These are phyloP conservation scores for Colletotrichum sp. DNA, from an alignment of 2,329 filamentous ascomycete genomes.

Conservation along the genomic window DNA sequence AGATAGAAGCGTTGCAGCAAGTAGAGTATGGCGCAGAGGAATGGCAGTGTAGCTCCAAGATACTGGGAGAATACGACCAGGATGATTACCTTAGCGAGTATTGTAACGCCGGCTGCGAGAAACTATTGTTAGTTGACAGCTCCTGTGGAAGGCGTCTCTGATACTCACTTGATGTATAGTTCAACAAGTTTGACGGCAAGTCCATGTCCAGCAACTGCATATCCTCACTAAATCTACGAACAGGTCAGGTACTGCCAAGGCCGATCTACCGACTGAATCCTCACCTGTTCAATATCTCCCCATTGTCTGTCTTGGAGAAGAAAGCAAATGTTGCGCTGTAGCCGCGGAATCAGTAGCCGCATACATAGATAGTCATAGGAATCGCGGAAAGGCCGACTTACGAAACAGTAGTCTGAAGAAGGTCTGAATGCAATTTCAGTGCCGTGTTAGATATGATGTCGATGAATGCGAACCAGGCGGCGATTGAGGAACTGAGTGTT, in stretches of 20 bases:
- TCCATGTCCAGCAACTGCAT: conserved; percentile 18
- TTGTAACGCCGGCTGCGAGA: not conserved
- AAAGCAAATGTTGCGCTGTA: not conserved
- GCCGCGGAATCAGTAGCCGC: not conserved
- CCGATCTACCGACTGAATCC: not conserved
- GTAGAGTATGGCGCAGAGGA: conserved; percentile 29
- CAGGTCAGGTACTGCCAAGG: rapidly evolving
- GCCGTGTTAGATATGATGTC: conserved; percentile 10
- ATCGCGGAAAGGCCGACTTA: not conserved
- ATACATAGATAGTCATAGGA: not conserved
- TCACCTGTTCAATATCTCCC: not conserved
- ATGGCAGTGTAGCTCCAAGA: conserved; percentile 30
- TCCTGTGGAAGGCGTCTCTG: not conserved
- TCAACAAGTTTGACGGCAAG: not conserved
- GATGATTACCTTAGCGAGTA: not conserved
- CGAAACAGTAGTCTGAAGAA: not conserved
- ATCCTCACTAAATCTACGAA: conserved; percentile 2
- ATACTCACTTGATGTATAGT: conserved; percentile 11
- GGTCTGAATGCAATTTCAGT: conserved; percentile 1
- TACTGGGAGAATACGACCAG: conserved; percentile 14
- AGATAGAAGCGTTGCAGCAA: conserved; percentile 37
- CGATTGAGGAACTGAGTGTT: not conserved
- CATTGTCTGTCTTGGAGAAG: not conserved
- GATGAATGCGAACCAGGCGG: conserved; percentile 10
- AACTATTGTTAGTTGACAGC: not conserved